Evolutionary conservation across 495 filamentous ascomycete genomes (phyloP).

Genomic region (Penicillium manginii): DNA sequence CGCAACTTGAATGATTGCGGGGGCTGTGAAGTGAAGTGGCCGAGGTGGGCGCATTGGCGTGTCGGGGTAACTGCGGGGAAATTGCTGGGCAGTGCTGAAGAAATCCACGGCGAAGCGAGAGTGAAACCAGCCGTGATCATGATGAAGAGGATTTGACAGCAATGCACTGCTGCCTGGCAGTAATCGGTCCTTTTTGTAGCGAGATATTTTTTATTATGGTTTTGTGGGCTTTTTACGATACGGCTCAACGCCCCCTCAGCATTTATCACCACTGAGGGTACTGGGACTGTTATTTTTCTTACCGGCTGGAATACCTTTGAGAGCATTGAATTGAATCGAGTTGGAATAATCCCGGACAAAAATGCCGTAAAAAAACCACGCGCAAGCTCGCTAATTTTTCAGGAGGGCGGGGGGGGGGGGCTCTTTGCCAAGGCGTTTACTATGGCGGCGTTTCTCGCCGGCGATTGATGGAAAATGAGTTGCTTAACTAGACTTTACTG

Average conservation of each 20-base stretch:
- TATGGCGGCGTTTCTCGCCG: neutral
- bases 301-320: too few species aligned
- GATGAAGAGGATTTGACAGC: too few species aligned
- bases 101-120: neutral
- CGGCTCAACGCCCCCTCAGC: too few species aligned
- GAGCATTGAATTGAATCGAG: neutral
- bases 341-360: neutral
- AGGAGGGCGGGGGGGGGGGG: neutral
- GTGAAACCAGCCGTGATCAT: too few species aligned
- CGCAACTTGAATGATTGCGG: too few species aligned
- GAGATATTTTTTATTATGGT: too few species aligned
- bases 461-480: conserved; percentile 15
- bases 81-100: neutral
- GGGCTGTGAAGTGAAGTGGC: neutral
- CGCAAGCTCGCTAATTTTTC: neutral
- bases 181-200: too few species aligned
- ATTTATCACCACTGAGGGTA: too few species aligned
- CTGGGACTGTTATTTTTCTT: neutral
- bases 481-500: neutral
- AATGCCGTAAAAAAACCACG: neutral
- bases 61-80: neutral
- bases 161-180: too few species aligned
- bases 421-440: neutral
- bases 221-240: too few species aligned
- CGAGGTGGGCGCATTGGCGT: neutral